phyloP scores from a whole-genome alignment of 495 filamentous ascomycete genomes.

The Pyrenula massariospora region DNA sequence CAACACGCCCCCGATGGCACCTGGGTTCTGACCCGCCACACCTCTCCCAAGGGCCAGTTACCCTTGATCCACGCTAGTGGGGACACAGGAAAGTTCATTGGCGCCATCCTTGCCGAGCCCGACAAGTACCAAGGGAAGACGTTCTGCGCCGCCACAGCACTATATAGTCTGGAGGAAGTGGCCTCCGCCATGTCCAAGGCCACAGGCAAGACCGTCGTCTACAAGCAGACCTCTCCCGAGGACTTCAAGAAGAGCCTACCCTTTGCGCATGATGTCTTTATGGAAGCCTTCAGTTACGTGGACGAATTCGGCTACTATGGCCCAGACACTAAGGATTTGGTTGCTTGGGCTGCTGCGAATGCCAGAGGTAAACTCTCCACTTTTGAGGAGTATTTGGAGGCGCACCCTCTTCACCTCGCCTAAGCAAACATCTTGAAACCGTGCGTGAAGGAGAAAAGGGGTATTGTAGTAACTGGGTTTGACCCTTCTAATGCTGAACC shows the following conservation, averaged over 20 bases:
- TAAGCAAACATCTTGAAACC: no score
- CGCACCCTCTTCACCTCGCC: slow-evolving; percentile 15
- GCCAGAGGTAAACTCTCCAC: slow-evolving; percentile 26
- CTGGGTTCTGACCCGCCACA: slow-evolving; percentile 13
- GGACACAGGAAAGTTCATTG: slow-evolving; percentile 41
- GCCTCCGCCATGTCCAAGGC: slow-evolving; percentile 22
- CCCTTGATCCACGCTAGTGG: slow-evolving; percentile 32
- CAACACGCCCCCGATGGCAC: slow-evolving; percentile 9
- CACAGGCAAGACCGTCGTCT: slow-evolving; percentile 34
- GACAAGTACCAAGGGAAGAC: slow-evolving; percentile 36
- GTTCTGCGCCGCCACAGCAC: slow-evolving; percentile 23
- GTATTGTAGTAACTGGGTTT: no score
- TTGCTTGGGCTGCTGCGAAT: slow-evolving; percentile 25
- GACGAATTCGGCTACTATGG: slow-evolving; percentile 39
- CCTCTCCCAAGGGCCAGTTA: slow-evolving; percentile 17
- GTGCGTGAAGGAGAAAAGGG: no score
- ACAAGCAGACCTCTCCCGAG: slow-evolving; percentile 27
- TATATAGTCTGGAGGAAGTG: slow-evolving; percentile 26
- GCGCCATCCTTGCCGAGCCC: slow-evolving; percentile 36
- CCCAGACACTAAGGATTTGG: slow-evolving; percentile 19
- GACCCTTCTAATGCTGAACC: no score
- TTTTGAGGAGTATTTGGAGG: slow-evolving; percentile 31
- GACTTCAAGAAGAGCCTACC: slow-evolving; percentile 14
- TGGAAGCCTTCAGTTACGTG: slow-evolving; percentile 20
- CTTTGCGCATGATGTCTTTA: slow-evolving; percentile 19